Base-by-base conservation (phyloP, 2,329 filamentous ascomycete species). In the Ilyonectria robusta region DNA sequence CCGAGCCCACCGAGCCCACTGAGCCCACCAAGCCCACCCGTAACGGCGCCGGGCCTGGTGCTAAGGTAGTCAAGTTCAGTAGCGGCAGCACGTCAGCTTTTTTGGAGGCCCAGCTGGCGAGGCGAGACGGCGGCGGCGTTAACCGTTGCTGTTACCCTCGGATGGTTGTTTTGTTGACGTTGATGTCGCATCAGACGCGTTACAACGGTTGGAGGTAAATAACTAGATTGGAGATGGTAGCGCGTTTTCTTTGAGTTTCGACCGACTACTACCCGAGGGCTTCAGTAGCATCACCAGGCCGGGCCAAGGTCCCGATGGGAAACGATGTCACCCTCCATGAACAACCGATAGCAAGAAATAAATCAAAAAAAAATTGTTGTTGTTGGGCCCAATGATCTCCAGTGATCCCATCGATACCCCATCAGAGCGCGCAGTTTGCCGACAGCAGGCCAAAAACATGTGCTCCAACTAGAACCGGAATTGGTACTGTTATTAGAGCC, bases 71-170 rank as follows among this genome's bases (percentile, higher is more conserved):
- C 51, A 42, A 9, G 57, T 50, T 62, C 21, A 31, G 11, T 53
- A 47, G 59, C n/a, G 26, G 59, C 59, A 48, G 40, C 46, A 50
- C 17, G 42, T 15, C 42, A 47, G 42, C 19, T 13, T 48, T 48
- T 19, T 42, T 19, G 15, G 6, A 17, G 15, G 40, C 6, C 40
- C 40, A 8, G 15, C 5, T 42, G 17, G 40, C 40, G 40, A 42
- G 50, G n/a, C 51, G 59, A 29, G 35, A 56, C 59, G 61, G 66
- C 54, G 33, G 61, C 62, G 64, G 70, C 48, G 60, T 59, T 56
- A 59, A 47, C 59, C 33, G 33, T 61, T 65, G 51, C 57, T 61
- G 44, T 19, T 42, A 42, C 44, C 37, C 37, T 46, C 23, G 23
- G 51, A n/a, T 47, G 48, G 44, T 61, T 65, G 57, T 61, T 54